A percentile compares a stretch with the other conserved stretches of the same genome.
These are phyloP conservation scores for Medicago lupulina DNA, from an alignment of 306 rosid genomes.

Conservation along the genomic window DNA sequence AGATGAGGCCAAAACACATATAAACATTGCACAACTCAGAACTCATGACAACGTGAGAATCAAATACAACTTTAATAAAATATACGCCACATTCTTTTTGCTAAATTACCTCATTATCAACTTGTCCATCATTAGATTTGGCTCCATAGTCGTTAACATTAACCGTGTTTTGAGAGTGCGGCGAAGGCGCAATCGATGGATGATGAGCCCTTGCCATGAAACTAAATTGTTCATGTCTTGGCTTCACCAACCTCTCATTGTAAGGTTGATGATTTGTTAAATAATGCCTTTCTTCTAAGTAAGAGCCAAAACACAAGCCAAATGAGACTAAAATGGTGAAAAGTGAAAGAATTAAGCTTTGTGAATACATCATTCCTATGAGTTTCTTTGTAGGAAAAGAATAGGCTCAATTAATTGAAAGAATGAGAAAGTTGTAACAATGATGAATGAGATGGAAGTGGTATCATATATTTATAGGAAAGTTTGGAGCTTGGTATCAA, in stretches of 20 bases:
- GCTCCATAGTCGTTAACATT: constrained; percentile 76
- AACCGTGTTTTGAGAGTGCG: constrained; percentile 24
- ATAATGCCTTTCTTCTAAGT: constrained; percentile 25
- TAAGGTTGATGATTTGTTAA: background rate
- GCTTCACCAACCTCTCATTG: background rate
- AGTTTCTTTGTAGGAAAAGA: constrained; percentile 23
- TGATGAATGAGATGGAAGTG: constrained; percentile 9
- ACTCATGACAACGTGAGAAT: too few relatives aligned
- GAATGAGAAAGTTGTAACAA: background rate
- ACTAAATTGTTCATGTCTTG: constrained; percentile 38
- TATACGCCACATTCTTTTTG: background rate
- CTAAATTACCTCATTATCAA: constrained; percentile 58
- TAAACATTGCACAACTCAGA: too few relatives aligned
- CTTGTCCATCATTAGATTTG: constrained; percentile 50
- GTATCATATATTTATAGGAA: constrained; percentile 48
- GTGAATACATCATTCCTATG: constrained; percentile 46
- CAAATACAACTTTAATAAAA: background rate
- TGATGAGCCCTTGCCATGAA: constrained; percentile 13
- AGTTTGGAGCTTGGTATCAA: background rate
- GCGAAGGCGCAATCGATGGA: background rate
- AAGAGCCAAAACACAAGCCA: constrained; percentile 44
- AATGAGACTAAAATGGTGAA: constrained; percentile 42
- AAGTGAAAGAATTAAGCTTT: constrained; percentile 36
- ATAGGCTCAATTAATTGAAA: constrained; percentile 7
- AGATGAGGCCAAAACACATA: too few relatives aligned